Evolutionary conservation across 805 yeast genomes (phyloP), one percentile per base, ranked within the genome.

Genomic region (Metschnikowia dekortorum): DNA sequence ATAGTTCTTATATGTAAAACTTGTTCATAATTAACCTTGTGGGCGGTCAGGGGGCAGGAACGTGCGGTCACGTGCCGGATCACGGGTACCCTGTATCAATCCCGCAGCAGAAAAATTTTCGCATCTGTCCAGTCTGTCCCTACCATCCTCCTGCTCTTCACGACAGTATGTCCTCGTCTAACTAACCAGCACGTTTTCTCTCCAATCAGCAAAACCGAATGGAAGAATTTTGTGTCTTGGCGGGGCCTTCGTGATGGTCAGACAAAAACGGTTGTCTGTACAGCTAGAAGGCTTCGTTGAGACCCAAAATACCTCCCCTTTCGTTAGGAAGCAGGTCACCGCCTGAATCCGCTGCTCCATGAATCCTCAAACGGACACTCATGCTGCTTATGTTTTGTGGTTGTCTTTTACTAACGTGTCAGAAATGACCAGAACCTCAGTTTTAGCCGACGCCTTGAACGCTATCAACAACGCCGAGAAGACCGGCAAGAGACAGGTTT

Each of bases 391-490:
- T 46, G 60, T 56, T 58, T 58, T 58, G 60, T 51, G 60, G 52
- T 58, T 53, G 60, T 49, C 46, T 44, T 40, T 22, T 56, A 56
- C 61, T 58, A 58, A 56, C 61, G 45, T 7, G 26, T 14, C 42
- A 54, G 55, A 47, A 50, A 64, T 65, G 69, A 65, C 69, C 50
- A 66, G 70, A 66, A 61, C 68, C 56, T 65, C 69, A 47, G 69
- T 65, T 54, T 63, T 65, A 61, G 70, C 70, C 49, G 70, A 65
- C 56, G 69, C 70, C 56, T 63, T 66, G 60, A 66, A 66, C 60
- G 63, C 68, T 50, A 65, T 66, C 57, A 65, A 65, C 69, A 66
- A 65, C 60, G 69, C 70, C 59, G 70, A 65, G 59, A 65, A 65
- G 60, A 65, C 69, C 60, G 69, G 69, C 54, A 65, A 65, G 68